Percentiles rank a stretch among this genome's conserved stretches.
Conservation (phyloP, 225 moss, liverwort and hornwort genomes). For the Asterella californica region DNA sequence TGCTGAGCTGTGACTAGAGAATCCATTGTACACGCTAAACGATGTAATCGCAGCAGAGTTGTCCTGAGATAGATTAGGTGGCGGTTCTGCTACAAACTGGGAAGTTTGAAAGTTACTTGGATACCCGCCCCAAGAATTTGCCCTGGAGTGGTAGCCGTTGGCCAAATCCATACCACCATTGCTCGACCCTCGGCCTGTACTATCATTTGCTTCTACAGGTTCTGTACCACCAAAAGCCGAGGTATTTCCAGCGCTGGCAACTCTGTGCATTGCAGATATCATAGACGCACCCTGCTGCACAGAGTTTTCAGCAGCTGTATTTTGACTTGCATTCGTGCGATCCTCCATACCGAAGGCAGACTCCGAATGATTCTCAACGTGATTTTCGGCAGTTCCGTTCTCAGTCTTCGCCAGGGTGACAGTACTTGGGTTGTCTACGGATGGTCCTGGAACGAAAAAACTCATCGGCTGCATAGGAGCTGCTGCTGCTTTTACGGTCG, state of each 20-base stretch:
- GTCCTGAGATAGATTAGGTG: slow-evolving; percentile 28
- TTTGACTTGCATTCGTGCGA: slow-evolving; percentile 11
- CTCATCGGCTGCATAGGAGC: slow-evolving; percentile 63
- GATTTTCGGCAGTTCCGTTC: slow-evolving; percentile 40
- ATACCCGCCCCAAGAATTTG: slow-evolving; percentile 95
- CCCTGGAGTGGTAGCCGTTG: slow-evolving; percentile 66
- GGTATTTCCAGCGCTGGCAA: slow-evolving; percentile 44
- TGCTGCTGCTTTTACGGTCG: slow-evolving; percentile 51
- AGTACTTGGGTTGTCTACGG: slow-evolving; percentile 36
- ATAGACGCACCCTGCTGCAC: slow-evolving; percentile 23
- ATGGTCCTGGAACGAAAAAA: slow-evolving; percentile 66
- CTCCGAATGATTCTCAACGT: slow-evolving; percentile 29
- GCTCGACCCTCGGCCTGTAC: slow-evolving; percentile 27
- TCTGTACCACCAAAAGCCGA: slow-evolving; percentile 40
- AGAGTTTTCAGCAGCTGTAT: slow-evolving; percentile 32
- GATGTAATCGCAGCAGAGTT: slow-evolving; percentile 31
- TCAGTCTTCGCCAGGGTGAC: slow-evolving; percentile 42
- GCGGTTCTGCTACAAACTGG: slow-evolving; percentile 38
- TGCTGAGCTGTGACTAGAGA: slow-evolving; percentile 34
- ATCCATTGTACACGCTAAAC: slow-evolving; percentile 50
- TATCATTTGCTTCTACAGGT: slow-evolving; percentile 31
- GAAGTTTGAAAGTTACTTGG: slow-evolving; percentile 70
- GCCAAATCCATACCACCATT: slow-evolving; percentile 33
- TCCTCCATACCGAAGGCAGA: slow-evolving; percentile 29
- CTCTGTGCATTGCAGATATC: slow-evolving; percentile 27